Evolutionary conservation across 225 moss, liverwort and hornwort species (phyloP).

Genomic region (Takakia lepidozioides): DNA sequence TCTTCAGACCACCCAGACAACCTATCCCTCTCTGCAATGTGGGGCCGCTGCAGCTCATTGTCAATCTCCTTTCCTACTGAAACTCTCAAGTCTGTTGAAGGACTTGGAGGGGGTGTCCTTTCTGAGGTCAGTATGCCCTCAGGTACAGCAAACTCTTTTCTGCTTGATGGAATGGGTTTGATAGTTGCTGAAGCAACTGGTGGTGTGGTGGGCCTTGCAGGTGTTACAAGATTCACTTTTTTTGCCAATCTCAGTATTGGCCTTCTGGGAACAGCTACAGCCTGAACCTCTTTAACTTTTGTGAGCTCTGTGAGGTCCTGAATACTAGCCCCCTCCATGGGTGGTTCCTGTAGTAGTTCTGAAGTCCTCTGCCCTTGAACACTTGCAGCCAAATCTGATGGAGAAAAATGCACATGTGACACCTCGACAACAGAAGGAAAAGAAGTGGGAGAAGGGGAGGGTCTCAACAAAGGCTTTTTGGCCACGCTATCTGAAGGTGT

Average conservation of each 20-base stretch:
- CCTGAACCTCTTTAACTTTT: too few relatives aligned
- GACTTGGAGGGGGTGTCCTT: background rate
- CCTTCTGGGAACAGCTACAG: slow-evolving; percentile 15
- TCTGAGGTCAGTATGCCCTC: background rate
- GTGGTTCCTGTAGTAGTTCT: too few relatives aligned
- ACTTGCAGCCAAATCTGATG: too few relatives aligned
- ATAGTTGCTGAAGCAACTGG: too few relatives aligned
- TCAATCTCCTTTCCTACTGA: background rate
- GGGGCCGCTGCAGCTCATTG: background rate
- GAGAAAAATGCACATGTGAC: too few relatives aligned
- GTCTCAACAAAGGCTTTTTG: too few relatives aligned
- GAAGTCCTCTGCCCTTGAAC: too few relatives aligned
- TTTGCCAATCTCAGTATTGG: slow-evolving; percentile 33
- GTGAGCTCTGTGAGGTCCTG: too few relatives aligned
- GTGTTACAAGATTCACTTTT: slow-evolving; percentile 31
- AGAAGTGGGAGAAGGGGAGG: too few relatives aligned
- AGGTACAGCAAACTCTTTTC: slow-evolving; percentile 1
- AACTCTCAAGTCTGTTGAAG: background rate
- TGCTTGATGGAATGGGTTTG: slow-evolving; percentile 1
- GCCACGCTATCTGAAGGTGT: too few relatives aligned
- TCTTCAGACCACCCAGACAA: slow-evolving; percentile 51
- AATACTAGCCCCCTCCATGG: too few relatives aligned
- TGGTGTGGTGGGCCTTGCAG: slow-evolving; percentile 19
- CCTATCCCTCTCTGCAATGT: slow-evolving; percentile 14
- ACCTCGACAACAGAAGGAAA: too few relatives aligned